These are phyloP conservation scores for Lolium multiflorum DNA, from an alignment of 176 grass and related monocot genomes.

Conservation along the genomic window DNA sequence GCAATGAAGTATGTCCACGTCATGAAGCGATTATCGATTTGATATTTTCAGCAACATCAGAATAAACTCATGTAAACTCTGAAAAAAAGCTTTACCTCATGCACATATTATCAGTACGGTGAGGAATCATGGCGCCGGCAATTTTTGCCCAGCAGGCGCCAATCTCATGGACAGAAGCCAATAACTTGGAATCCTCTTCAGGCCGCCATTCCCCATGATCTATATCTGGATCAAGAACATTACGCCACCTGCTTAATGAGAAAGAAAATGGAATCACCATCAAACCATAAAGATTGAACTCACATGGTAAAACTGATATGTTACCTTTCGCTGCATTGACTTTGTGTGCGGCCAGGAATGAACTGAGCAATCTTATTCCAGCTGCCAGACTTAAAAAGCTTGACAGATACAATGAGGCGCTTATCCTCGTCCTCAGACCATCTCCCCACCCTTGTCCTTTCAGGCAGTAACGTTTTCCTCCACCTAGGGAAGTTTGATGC, in stretches of 20 bases:
- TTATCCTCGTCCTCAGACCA: constrained; percentile 93
- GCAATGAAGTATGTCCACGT: neutral
- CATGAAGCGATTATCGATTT: constrained; percentile 1
- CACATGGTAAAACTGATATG: constrained; percentile 30
- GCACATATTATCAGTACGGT: constrained; percentile 90
- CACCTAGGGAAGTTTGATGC: constrained; percentile 56
- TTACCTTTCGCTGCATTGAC: constrained; percentile 90
- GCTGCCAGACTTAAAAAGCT: constrained; percentile 68
- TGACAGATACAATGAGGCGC: constrained; percentile 73
- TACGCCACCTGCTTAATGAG: constrained; percentile 70
- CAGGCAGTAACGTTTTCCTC: constrained; percentile 76
- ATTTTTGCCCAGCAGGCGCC: constrained; percentile 83
- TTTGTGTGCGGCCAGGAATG: constrained; percentile 77
- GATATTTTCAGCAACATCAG: constrained; percentile 7
- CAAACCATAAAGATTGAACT: constrained; percentile 17
- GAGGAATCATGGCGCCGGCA: constrained; percentile 61
- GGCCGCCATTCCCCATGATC: constrained; percentile 68
- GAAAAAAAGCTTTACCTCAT: constrained; percentile 62
- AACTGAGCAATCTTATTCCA: constrained; percentile 90
- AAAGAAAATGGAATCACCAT: constrained; percentile 39
- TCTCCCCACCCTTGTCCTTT: constrained; percentile 80
- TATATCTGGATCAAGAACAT: constrained; percentile 87
- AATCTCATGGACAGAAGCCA: constrained; percentile 62
- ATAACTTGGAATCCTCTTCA: constrained; percentile 81
- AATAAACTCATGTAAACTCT: constrained; percentile 31